Evolutionary conservation across 768 basidiomycete genomes (phyloP), one percentile per base, ranked within the genome.

Genomic region (Rhizopogon vesiculosus): DNA sequence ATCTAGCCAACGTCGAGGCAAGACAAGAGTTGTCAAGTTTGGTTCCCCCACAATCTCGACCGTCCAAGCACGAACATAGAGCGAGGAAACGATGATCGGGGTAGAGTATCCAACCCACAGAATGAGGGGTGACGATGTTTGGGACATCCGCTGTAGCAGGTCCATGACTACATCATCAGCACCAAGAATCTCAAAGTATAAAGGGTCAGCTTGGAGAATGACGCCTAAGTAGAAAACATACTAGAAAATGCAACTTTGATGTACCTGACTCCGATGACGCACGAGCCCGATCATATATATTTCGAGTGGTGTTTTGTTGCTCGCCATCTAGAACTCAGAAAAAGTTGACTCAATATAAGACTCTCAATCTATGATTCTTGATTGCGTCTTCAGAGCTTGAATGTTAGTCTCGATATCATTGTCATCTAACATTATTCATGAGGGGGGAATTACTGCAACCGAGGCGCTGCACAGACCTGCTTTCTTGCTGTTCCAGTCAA

Each of bases 401-500:
- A 93, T 74, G 7, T 72, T 66, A 4, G 86, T 89, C 70, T 94
- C 91, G 46, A 92, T 85, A 62, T 91, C 82, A 68, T 92, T 87
- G 63, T 94, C 91, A 64, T 91, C 91, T 93, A 38, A 3, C 12
- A 38, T 38, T 35, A 15, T 49, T 22, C 22, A 9, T 49, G 19
- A 49, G 46, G 35, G 5, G 22, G 35, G 38, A 22, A 10, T 5
- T 8, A 38, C 42, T 51, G 22, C 13, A 9, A 44, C 42, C 16
- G 9, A 51, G 46, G 48, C 6, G 18, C 19, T 43, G 13, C 51
- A 39, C 53, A 39, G 39, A 89, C 91, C 90, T 60, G 88, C 87
- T 77, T 91, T 91, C 73, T 92, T 92, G 69, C 91, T 96, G 61
- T 91, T 91, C 82, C 87, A 92, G 63, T 92, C 89, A 38, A 89